Percentiles rank a stretch among this genome's conserved stretches.
phyloP scores from a whole-genome alignment of 371 early-diverging fungal genomes.

The Actinomortierella wolfii region DNA sequence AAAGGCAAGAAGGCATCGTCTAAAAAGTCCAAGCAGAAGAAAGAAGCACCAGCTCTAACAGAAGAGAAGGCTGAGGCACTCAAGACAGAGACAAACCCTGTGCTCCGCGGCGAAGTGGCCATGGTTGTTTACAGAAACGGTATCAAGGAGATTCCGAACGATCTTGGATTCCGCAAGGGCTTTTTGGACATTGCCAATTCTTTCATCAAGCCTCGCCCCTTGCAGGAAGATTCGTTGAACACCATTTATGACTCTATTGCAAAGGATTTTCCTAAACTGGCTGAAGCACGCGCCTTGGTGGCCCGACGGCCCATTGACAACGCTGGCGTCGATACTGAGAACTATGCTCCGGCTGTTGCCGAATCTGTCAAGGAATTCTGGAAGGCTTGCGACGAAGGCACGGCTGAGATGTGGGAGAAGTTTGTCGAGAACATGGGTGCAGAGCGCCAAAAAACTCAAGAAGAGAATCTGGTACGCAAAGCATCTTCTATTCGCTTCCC shows the following conservation, averaged over 20 bases:
- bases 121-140: constrained; percentile 84
- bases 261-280: constrained; percentile 60
- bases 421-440: constrained; percentile 65
- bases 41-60: constrained; percentile 41
- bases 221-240: constrained; percentile 42
- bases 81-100: constrained; percentile 64
- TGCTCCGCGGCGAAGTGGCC: constrained; percentile 83
- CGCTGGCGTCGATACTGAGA: constrained; percentile 46
- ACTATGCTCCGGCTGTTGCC: constrained; percentile 35
- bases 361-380: constrained; percentile 35
- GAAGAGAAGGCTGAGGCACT: constrained; percentile 53
- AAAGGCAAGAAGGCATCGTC: constrained; percentile 18
- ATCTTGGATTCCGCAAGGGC: constrained; percentile 74
- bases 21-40: constrained; percentile 21
- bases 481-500: constrained; percentile 1
- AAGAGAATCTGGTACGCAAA: constrained; percentile 58
- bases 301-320: constrained; percentile 57
- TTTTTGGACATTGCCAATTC: constrained; percentile 71
- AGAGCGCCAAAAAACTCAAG: constrained; percentile 53
- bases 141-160: constrained; percentile 74
- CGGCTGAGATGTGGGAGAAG: constrained; percentile 59
- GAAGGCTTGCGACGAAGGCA: constrained; percentile 18
- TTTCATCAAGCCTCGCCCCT: constrained; percentile 61
- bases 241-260: constrained; percentile 58
- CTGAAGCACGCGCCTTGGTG: constrained; percentile 67